These are phyloP conservation scores for Simplicillium sp. DNA, from an alignment of 2,329 filamentous ascomycete species.

Conservation along the genomic window DNA sequence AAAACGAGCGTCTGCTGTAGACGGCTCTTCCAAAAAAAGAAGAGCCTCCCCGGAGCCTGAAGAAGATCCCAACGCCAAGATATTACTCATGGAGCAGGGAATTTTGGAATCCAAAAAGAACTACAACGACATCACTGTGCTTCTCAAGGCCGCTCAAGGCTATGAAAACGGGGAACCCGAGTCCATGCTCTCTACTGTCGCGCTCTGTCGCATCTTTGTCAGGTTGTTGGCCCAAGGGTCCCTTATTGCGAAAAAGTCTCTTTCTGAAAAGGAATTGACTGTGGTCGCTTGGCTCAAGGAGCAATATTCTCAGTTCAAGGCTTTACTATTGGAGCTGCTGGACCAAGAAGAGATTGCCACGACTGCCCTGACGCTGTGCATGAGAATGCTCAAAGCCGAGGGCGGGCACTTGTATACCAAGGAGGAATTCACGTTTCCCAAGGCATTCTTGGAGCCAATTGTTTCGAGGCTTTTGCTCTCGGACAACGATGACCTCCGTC, in stretches of 20 bases:
- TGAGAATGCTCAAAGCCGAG: constrained; percentile 79
- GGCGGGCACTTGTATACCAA: constrained; percentile 50
- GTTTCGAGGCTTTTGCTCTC: constrained; percentile 52
- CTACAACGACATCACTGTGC: constrained; percentile 78
- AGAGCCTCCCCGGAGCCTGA: constrained; percentile 13
- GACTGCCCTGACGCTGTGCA: constrained; percentile 66
- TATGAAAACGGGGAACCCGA: constrained; percentile 38
- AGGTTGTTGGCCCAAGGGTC: constrained; percentile 67
- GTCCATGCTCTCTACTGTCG: constrained; percentile 61
- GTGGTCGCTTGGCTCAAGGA: constrained; percentile 73
- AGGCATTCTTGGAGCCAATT: constrained; percentile 54
- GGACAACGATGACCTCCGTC: constrained; percentile 48
- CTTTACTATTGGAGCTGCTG: constrained; percentile 52
- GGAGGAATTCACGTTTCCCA: constrained; percentile 61
- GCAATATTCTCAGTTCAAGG: constrained; percentile 62
- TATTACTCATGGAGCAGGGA: constrained; percentile 67
- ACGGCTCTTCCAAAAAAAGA: constrained; percentile 39
- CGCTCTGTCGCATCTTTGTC: constrained; percentile 79
- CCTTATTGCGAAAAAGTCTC: constrained; percentile 54
- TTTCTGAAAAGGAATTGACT: constrained; percentile 63
- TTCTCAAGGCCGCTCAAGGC: constrained; percentile 50
- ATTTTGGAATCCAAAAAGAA: constrained; percentile 81
- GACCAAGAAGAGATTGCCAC: constrained; percentile 53
- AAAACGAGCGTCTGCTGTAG: constrained; percentile 35
- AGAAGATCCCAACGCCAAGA: constrained; percentile 51